phyloP scores from a whole-genome alignment of 768 basidiomycete genomes.

The Tephrocybe sp. region DNA sequence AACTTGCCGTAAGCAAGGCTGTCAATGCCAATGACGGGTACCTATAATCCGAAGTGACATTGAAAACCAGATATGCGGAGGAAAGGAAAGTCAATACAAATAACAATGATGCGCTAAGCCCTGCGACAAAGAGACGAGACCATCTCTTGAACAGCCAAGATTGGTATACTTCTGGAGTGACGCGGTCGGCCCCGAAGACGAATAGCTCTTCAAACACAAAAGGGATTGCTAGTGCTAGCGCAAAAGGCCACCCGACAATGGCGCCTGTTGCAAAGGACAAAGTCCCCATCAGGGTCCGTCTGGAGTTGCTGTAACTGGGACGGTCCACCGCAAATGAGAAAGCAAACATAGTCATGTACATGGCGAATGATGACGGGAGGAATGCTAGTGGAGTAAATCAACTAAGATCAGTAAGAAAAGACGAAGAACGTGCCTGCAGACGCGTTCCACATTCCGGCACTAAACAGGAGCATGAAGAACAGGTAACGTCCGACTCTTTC shows the following conservation, averaged over 20 bases:
- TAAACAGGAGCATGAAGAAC: constrained; percentile 82
- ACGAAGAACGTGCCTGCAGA: constrained; percentile 60
- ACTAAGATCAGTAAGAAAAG: constrained; percentile 3
- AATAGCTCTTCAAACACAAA: constrained; percentile 91
- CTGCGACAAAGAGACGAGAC: constrained; percentile 54
- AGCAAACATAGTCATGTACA: constrained; percentile 85
- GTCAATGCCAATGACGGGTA: constrained; percentile 84
- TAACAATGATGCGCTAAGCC: constrained; percentile 55
- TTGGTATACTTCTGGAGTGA: constrained; percentile 40
- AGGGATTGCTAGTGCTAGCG: constrained; percentile 83
- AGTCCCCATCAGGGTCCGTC: constrained; percentile 65
- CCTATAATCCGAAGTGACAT: constrained; percentile 49
- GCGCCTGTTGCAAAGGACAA: constrained; percentile 77
- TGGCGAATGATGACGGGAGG: constrained; percentile 92
- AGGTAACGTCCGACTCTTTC: constrained; percentile 92
- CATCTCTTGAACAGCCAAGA: constrained; percentile 67
- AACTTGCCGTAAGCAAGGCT: constrained; percentile 82
- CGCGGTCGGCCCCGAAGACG: constrained; percentile 67
- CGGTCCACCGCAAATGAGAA: constrained; percentile 68
- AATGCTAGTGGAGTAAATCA: constrained; percentile 61
- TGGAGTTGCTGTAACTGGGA: constrained; percentile 49
- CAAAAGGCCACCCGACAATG: constrained; percentile 96
- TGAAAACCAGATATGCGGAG: constrained; percentile 1
- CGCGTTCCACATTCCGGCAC: constrained; percentile 95
- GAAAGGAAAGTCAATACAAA: constrained; percentile 46